A percentile compares a stretch with the other conserved stretches of the same genome.
Conservation (phyloP, 2,329 filamentous ascomycete genomes). For the Colletotrichum cuscutae region DNA sequence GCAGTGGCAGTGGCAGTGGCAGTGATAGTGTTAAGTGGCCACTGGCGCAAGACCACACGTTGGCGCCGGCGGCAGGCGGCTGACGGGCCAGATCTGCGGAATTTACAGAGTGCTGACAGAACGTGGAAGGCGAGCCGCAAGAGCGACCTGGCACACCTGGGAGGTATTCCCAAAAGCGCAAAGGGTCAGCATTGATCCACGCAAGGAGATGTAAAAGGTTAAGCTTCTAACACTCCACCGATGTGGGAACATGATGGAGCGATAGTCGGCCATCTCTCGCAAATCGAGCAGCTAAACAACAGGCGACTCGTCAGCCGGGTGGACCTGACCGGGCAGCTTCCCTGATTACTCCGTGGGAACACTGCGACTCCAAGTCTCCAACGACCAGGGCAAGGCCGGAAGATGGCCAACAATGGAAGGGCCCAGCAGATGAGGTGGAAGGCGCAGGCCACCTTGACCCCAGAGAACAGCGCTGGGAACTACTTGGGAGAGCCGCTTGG, state of each 20-base stretch:
- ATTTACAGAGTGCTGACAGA: too few species aligned
- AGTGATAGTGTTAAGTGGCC: too few species aligned
- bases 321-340: not conserved
- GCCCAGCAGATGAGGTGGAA: not conserved
- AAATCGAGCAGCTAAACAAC: not conserved
- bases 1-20: not conserved
- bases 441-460: not conserved
- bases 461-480: not conserved
- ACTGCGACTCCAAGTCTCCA: not conserved
- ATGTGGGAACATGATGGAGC: constrained; percentile 1
- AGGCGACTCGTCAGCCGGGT: constrained; percentile 23
- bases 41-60: too few species aligned
- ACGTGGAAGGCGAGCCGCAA: too few species aligned
- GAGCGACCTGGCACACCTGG: too few species aligned
- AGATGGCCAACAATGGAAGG: not conserved
- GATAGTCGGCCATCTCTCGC: constrained; percentile 10
- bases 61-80: not conserved
- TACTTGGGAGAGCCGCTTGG: not conserved
- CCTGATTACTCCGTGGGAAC: constrained; percentile 10
- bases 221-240: constrained; percentile 33
- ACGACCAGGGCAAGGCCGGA: not conserved
- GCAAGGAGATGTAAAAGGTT: constrained; percentile 22
- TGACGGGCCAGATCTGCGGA: constrained; percentile 24
- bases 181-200: constrained; percentile 20
- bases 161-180: not conserved